Base-by-base conservation (phyloP, 192 early-diverging fungal genomes). In the Phycomyces nitens region DNA sequence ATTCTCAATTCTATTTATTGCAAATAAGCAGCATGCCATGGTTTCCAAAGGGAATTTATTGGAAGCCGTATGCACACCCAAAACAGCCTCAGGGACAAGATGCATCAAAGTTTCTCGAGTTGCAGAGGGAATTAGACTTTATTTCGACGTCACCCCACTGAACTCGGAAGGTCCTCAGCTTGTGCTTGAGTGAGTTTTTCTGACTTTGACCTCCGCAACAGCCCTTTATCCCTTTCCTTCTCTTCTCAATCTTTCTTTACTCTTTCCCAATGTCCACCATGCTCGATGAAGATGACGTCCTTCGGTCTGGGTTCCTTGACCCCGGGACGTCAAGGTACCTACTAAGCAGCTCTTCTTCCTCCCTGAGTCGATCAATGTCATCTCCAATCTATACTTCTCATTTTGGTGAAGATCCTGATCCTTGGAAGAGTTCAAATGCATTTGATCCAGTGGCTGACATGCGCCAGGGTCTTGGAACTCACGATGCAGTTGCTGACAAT, bases 391-490 rank as follows among this genome's bases (percentile, higher is more conserved):
- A 61, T 27, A 61, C 60, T 8, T 18, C 23, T 9, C 60, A 49
- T 11, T 51, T 61, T 39, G 60, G 49, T 23, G 66, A 69, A 16
- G 66, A 66, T 27, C 51, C 54, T n/a, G 60, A 69, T 39, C 66
- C 66, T 11, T 69, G 66, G 66, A 47, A 47, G 11, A 61, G 59
- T 10, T 34, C 53, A 27, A 50, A 39, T 24, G 39, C 52, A 3
- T 44, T 54, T 56, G 60, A 55, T 39, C 52, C 53, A 18, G 53
- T 39, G 4, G 54, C 42, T 11, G 53, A 56, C 29, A 39, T 56
- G 20, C 40, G 59, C 14, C 53, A 44, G 20, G 24, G 39, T 16
- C 47, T 60, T 40, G 42, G 53, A 20, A 42, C 23, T 24, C 20
- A 47, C 1, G 52, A 47, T 44, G 55, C 49, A 15, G 53, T 40